phyloP scores from a whole-genome alignment of 2,329 filamentous ascomycete genomes.

The Epicoccum sorghinum region DNA sequence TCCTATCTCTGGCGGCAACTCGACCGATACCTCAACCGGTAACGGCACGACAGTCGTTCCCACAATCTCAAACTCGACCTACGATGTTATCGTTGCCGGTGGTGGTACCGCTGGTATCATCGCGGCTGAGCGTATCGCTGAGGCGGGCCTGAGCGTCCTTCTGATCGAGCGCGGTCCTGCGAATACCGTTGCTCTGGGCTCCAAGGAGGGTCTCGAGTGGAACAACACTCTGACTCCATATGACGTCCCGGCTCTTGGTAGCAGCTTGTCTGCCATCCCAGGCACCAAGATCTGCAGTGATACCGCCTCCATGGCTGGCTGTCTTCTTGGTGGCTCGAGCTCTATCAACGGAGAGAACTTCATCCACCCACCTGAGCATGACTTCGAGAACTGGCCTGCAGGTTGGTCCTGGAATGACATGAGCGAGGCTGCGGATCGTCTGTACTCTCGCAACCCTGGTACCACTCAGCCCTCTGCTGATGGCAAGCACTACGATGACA shows the following conservation, averaged over 20 bases:
- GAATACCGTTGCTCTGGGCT: constrained; percentile 14
- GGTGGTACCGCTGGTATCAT: constrained; percentile 20
- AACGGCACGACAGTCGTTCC: constrained; percentile 23
- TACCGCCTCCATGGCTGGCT: constrained; percentile 17
- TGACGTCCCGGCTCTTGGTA: constrained; percentile 13
- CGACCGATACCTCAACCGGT: constrained; percentile 8
- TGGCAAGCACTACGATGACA: constrained; percentile 30
- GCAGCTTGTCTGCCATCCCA: constrained; percentile 13
- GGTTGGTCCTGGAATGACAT: constrained; percentile 31
- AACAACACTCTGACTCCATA: constrained; percentile 16
- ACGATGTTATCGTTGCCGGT: constrained; percentile 18
- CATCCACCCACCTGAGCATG: constrained; percentile 54
- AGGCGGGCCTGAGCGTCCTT: constrained; percentile 15
- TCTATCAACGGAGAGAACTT: constrained; percentile 63
- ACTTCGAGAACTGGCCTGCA: constrained; percentile 27
- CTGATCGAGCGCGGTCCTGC: constrained; percentile 16
- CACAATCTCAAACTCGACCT: constrained; percentile 28
- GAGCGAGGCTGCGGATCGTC: constrained; percentile 22
- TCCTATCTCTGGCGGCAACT: constrained; percentile 13
- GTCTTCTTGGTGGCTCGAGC: constrained; percentile 41
- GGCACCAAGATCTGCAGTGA: constrained; percentile 18
- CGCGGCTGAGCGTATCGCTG: constrained; percentile 15
- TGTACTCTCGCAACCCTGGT: constrained; percentile 32
- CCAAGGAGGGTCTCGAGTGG: constrained; percentile 9
- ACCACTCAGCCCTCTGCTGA: constrained; percentile 28